A percentile compares a stretch with the other conserved stretches of the same genome.
phyloP scores from a whole-genome alignment of 2,329 filamentous ascomycete species.

The Juglanconis sp. region DNA sequence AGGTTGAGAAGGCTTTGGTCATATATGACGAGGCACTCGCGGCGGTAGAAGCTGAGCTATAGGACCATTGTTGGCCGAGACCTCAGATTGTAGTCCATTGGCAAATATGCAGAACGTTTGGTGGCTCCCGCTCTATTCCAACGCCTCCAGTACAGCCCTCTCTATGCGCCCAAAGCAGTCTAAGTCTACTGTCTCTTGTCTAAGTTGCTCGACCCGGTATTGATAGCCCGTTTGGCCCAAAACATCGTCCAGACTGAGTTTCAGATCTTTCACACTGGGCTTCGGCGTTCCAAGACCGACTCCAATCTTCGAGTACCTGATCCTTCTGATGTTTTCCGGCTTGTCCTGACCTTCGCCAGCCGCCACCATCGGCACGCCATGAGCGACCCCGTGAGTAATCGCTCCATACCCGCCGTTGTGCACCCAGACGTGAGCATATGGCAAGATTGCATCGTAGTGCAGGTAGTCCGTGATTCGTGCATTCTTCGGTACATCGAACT shows the following conservation, averaged over 20 bases:
- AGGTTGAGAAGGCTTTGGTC: constrained; percentile 14
- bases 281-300: constrained; percentile 28
- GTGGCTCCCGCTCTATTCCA: not conserved
- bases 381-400: constrained; percentile 36
- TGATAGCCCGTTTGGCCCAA: constrained; percentile 23
- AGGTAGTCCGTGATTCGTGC: constrained; percentile 35
- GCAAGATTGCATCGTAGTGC: constrained; percentile 36
- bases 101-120: not conserved
- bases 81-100: not conserved
- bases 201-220: constrained; percentile 24
- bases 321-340: constrained; percentile 33
- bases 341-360: constrained; percentile 41
- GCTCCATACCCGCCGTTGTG: constrained; percentile 41
- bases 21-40: constrained; percentile 15
- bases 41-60: constrained; percentile 6
- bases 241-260: constrained; percentile 27
- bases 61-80: not conserved
- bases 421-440: constrained; percentile 34
- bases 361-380: constrained; percentile 38
- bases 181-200: constrained; percentile 26
- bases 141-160: constrained; percentile 10
- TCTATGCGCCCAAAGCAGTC: constrained; percentile 31
- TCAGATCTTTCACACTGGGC: constrained; percentile 26
- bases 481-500: constrained; percentile 26
- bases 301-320: constrained; percentile 33